These are phyloP conservation scores for Ophiocytium majus DNA, from an alignment of 352 stramenopile genomes.

Conservation along the genomic window DNA sequence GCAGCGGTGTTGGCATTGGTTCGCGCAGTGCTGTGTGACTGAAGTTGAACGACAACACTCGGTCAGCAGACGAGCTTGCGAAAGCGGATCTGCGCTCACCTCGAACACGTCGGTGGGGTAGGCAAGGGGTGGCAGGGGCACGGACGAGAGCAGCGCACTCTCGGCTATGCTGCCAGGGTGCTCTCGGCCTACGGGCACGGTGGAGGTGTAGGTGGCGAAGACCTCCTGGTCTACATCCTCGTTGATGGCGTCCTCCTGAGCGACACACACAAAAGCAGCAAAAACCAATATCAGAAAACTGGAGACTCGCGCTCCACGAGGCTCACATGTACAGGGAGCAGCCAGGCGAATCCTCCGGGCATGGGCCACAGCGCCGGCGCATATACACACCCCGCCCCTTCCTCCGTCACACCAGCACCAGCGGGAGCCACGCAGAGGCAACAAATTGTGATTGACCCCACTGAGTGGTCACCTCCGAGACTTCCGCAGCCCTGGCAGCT, in stretches of 20 bases:
- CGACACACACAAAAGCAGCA: background rate
- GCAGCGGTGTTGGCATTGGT: background rate
- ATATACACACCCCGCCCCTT: too few relatives aligned
- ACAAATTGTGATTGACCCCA: too few relatives aligned
- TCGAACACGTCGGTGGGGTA: constrained; percentile 2
- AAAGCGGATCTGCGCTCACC: background rate
- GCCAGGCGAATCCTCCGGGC: too few relatives aligned
- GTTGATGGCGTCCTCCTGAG: background rate
- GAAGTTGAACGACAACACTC: background rate
- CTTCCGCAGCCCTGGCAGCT: too few relatives aligned
- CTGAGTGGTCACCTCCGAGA: too few relatives aligned
- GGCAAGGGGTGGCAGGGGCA: background rate
- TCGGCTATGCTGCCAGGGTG: background rate
- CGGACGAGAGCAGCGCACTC: background rate
- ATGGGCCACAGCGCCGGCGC: too few relatives aligned
- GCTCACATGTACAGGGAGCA: too few relatives aligned
- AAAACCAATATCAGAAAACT: background rate
- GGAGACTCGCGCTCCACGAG: too few relatives aligned
- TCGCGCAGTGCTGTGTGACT: background rate
- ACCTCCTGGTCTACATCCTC: constrained; percentile 10
- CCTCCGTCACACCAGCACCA: too few relatives aligned
- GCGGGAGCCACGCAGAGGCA: too few relatives aligned
- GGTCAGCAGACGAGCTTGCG: background rate
- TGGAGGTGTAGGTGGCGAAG: background rate
- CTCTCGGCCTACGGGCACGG: background rate